Evolutionary conservation across 176 grass and related monocot species (phyloP).

Genomic region (barley (Hordeum vulgare)): MorexV3_pseudomolecules_assembly NC_058524.1:615619868-615620367

Average conservation of each 20-base stretch:
- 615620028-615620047: conserved; percentile 13
- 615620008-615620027: not conserved
- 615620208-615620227: not conserved
- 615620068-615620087: conserved; percentile 7
- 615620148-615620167: not conserved
- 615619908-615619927: conserved; percentile 29
- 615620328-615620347: no score
- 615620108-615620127: conserved; percentile 8
- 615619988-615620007: conserved; percentile 15
- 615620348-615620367: no score
- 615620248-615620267: no score
- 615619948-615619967: not conserved
- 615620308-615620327: no score
- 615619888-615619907: conserved; percentile 8
- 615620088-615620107: conserved; percentile 19
- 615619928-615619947: conserved; percentile 31
- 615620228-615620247: not conserved
- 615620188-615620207: not conserved
- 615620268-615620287: no score
- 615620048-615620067: conserved; percentile 18
- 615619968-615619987: conserved; percentile 1
- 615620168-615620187: not conserved
- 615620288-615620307: no score
- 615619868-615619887: conserved; percentile 6
- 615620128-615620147: not conserved